phyloP scores from a whole-genome alignment of 495 filamentous ascomycete species.

The Halenospora varia region DNA sequence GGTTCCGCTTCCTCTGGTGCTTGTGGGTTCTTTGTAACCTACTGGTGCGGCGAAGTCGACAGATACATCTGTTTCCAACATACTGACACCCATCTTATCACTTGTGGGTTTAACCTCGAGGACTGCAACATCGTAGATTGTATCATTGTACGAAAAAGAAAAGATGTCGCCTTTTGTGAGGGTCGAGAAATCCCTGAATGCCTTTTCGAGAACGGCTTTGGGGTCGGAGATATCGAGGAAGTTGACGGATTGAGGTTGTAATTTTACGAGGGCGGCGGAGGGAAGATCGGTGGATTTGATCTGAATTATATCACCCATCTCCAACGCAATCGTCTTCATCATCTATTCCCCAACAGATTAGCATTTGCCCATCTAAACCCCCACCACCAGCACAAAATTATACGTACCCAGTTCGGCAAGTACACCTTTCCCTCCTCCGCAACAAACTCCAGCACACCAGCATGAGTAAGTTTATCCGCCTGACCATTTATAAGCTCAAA shows the following conservation, averaged over 20 bases:
- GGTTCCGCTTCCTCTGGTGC: conserved; percentile 54
- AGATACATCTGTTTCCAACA: conserved; percentile 89
- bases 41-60: conserved; percentile 94
- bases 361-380: conserved; percentile 1
- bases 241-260: conserved; percentile 84
- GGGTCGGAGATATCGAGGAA: conserved; percentile 97
- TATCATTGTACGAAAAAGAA: conserved; percentile 92
- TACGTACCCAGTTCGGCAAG: conserved; percentile 87
- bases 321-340: conserved; percentile 86
- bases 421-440: conserved; percentile 97
- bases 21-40: conserved; percentile 83
- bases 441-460: conserved; percentile 94
- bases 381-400: neutral
- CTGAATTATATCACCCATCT: conserved; percentile 90
- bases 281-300: conserved; percentile 90
- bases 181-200: conserved; percentile 90
- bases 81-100: conserved; percentile 76
- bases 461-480: conserved; percentile 75
- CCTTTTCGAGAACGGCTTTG: conserved; percentile 95
- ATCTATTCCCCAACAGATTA: conserved; percentile 57
- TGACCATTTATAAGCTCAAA: conserved; percentile 91
- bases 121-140: conserved; percentile 86
- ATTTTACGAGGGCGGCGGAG: conserved; percentile 84
- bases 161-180: conserved; percentile 90
- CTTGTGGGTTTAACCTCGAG: conserved; percentile 85